A percentile compares a stretch with the other conserved stretches of the same genome.
These are phyloP conservation scores for Ramalina intermedia DNA, from an alignment of 495 filamentous ascomycete genomes.

Conservation along the genomic window DNA sequence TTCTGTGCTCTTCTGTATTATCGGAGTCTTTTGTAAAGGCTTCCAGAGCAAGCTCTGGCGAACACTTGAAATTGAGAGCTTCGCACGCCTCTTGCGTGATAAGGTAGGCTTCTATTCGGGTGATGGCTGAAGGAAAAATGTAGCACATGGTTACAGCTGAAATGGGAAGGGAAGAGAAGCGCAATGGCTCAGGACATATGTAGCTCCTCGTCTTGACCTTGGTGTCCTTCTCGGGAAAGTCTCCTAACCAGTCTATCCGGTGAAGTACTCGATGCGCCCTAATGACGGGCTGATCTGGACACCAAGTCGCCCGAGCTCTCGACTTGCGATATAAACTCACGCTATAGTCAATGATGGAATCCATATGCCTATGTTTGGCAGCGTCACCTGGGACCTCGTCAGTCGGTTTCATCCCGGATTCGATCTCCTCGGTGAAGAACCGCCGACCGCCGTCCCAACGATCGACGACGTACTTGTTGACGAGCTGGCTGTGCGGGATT, in stretches of 20 bases:
- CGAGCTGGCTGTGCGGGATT: conserved; percentile 40
- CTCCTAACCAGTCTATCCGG: conserved; percentile 70
- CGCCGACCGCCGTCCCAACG: conserved; percentile 50
- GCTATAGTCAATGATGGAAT: conserved; percentile 52
- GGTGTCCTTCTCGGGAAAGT: conserved; percentile 36
- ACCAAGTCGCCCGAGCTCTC: conserved; percentile 28
- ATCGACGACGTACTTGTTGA: conserved; percentile 57
- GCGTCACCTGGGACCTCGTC: conserved; percentile 40
- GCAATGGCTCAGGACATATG: conserved; percentile 49
- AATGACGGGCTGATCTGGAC: conserved; percentile 61
- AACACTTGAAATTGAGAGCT: conserved; percentile 42
- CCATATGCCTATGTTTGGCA: conserved; percentile 35
- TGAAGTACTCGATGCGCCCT: conserved; percentile 56
- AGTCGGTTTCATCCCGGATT: conserved; percentile 26
- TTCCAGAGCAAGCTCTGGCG: conserved; percentile 61
- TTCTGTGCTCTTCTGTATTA: conserved; percentile 65
- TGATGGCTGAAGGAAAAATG: conserved; percentile 70
- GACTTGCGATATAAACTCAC: conserved; percentile 43
- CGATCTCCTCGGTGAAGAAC: conserved; percentile 30
- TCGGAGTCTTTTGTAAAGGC: conserved; percentile 92
- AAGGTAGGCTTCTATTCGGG: conserved; percentile 66
- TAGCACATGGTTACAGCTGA: conserved; percentile 50
- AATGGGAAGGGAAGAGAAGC: conserved; percentile 57
- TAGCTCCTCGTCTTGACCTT: conserved; percentile 21
- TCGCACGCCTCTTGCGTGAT: conserved; percentile 62